These are phyloP conservation scores for Luvunga scandens DNA, from an alignment of 345 rosid species.

Conservation along the genomic window DNA sequence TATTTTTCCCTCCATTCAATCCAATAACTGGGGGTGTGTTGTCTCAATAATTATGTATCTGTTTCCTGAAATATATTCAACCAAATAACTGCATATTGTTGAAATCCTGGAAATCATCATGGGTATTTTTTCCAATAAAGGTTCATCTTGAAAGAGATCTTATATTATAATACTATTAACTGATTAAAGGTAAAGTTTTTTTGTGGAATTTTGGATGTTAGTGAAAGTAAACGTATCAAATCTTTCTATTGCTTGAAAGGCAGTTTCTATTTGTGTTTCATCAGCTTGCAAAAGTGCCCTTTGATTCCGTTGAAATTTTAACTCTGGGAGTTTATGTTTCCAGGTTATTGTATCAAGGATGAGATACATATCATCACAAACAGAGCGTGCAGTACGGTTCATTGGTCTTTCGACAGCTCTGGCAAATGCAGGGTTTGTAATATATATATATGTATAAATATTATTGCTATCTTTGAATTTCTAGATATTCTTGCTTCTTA, in stretches of 20 bases:
- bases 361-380: slow-evolving; percentile 99
- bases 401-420: slow-evolving; percentile 97
- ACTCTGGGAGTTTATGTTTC: slow-evolving; percentile 13
- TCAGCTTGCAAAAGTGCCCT: neutral
- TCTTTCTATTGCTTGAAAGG: neutral
- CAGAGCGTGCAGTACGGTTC: slow-evolving; percentile 86
- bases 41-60: neutral
- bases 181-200: neutral
- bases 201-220: neutral
- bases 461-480: neutral
- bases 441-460: neutral
- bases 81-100: neutral
- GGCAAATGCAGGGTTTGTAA: slow-evolving; percentile 87
- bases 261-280: neutral
- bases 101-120: neutral
- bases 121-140: neutral
- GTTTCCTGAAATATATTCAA: neutral
- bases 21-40: neutral
- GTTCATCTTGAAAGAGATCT: neutral
- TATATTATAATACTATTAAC: neutral
- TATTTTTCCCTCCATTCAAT: neutral
- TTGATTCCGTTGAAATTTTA: slow-evolving; percentile 12
- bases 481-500: neutral
- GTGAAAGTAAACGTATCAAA: neutral
- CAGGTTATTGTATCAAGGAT: slow-evolving; percentile 99